Base-by-base conservation (phyloP, 2,329 filamentous ascomycete genomes). In the Colletotrichum tamarilloi region DNA sequence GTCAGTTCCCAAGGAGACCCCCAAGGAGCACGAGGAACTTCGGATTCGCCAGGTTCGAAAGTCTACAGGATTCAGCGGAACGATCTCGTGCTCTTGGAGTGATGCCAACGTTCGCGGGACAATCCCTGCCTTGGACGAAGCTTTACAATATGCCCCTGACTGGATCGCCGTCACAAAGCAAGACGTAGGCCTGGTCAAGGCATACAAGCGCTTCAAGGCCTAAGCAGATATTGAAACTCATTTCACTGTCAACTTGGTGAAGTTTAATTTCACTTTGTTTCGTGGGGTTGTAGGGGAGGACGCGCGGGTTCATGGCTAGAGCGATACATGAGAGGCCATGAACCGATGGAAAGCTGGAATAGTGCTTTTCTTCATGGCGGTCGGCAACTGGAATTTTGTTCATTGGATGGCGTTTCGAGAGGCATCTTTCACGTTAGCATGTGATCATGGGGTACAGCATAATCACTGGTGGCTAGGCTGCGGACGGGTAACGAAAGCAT, bases 121-220 rank as follows among this genome's bases (percentile, higher is more conserved):
- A 1, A 95, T 98, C 60, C 95, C 96, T 0, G 95, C 95, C 1
- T 89, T 96, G 64, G 93, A 97, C 77, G 95, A 98, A 83, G 87
- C 94, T 62, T 85, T 89, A 76, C 89, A 92, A 80, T 98, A 92
- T 82, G 88, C 92, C 76, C 97, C 97, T 0, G 85, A 87, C 5
- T 99, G 97, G 97, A 91, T 91, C 7, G 92, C 92, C 11, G 86
- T 95, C 32, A 92, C 91, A 4, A 98, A 98, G 84, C 22, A 32
- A 3, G 35, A 12, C 12, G 72, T 68, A 5, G 74, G 62, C 3
- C 67, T 75, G 5, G 74, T 75, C 19, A 46, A 67, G 32, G 72
- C 60, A 19, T 7, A n/a, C 24, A 66, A 72, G 58, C 30, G 52
- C 3, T 72, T 75, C 16, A 26, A 14, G 11, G 46, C 55, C 1